Percentiles rank a stretch among this genome's conserved stretches.
phyloP scores from a whole-genome alignment of 2,329 filamentous ascomycete species.

The Rhinocladiella mackenziei region DNA sequence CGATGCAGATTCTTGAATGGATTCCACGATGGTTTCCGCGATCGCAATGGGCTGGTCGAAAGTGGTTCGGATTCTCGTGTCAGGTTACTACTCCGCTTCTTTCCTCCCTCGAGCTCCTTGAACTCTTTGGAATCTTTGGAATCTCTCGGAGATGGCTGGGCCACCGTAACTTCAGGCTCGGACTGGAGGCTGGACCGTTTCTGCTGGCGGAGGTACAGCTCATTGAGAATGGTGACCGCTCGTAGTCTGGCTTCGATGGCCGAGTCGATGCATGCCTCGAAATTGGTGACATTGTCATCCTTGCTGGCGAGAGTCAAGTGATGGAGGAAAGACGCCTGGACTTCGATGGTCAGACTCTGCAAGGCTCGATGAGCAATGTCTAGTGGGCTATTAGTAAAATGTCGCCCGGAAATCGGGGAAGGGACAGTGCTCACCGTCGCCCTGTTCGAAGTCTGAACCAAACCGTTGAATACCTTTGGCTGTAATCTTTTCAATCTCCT shows the following conservation, averaged over 20 bases:
- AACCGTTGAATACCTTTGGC: conserved; percentile 17
- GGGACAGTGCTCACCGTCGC: conserved; percentile 11
- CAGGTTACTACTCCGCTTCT: not conserved
- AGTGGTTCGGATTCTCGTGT: conserved; percentile 4
- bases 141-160: not conserved
- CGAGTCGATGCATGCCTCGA: conserved; percentile 14
- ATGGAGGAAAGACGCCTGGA: conserved; percentile 13
- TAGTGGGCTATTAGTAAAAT: not conserved
- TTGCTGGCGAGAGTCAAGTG: conserved; percentile 14
- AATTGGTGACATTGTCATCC: conserved; percentile 15
- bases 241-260: conserved; percentile 16
- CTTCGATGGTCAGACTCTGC: conserved; percentile 19
- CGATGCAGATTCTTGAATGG: conserved; percentile 14
- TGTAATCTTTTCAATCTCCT: conserved; percentile 19
- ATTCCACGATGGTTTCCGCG: conserved; percentile 18
- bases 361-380: conserved; percentile 20
- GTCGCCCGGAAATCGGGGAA: not conserved
- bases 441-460: conserved; percentile 15
- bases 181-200: conserved; percentile 8
- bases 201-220: conserved; percentile 20
- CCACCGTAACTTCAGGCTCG: conserved; percentile 5
- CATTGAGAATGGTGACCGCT: conserved; percentile 19
- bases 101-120: not conserved
- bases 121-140: not conserved
- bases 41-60: conserved; percentile 1